Evolutionary conservation across 768 basidiomycete genomes (phyloP), one percentile per base, ranked within the genome.

Genomic region (Boletus bicolor): DNA sequence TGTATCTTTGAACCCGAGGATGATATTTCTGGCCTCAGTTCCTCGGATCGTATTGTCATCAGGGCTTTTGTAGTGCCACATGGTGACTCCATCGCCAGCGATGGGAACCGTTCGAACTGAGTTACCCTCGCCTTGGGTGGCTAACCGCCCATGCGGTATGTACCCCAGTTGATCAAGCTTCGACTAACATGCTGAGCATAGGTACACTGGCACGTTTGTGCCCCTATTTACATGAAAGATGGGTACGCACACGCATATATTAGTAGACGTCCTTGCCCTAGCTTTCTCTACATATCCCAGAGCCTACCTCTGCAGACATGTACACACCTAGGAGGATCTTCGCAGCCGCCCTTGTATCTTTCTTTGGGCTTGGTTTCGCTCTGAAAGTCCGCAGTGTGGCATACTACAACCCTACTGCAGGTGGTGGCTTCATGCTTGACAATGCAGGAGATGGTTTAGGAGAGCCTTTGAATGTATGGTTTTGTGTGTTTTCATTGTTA

Each of bases 371-470:
- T 14, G 21, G 47, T 28, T 51, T 34, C 7, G 38, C 55, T 24
- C 36, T 55, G 32, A 21, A 53, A 9, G n/a, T 46, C 8, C 42
- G 54, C 5, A 51, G 46, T 3, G 65, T 66, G 6, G 73, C 64
- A 28, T 80, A 72, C 64, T 68, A 71, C 41, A 43, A 72, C 43
- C 78, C 79, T 3, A 56, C 64, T 2, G n/a, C 17, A 1, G 60
- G 56, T 9, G 77, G 77, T n/a, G 78, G 79, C 9, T 78, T 80
- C 9, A 70, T 73, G 73, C 72, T 80, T n/a, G 69, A 76, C 54
- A 64, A 75, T 26, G 74, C 78, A 28, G 72, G 72, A 4, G 53
- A 66, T 35, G 73, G 74, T 28, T 62, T 68, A 3, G 80, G 76
- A 30, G 76, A 74, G 58, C 73, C 77, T 34, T 58, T 81, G 57